phyloP scores from a whole-genome alignment of 2,329 filamentous ascomycete genomes.

The Clarireedia monteithiana region DNA sequence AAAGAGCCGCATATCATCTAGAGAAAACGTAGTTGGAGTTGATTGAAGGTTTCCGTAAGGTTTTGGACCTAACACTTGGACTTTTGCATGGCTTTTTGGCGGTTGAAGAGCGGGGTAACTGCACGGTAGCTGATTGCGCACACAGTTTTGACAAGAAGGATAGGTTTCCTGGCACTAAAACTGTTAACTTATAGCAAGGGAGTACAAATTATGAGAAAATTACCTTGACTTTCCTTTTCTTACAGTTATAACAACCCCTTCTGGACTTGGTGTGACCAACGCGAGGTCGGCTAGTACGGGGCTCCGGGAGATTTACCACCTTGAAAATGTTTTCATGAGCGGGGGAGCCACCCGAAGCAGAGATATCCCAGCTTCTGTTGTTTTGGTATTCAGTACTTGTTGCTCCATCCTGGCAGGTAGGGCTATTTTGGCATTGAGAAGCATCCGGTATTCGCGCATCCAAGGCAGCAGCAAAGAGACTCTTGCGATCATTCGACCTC shows the following conservation, averaged over 20 bases:
- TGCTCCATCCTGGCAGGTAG: not conserved
- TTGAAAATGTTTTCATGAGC: not conserved
- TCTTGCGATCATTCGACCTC: not conserved
- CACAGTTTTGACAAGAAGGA: not conserved
- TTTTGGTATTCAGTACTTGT: not conserved
- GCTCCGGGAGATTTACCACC: not conserved
- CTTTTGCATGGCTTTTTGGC: not conserved
- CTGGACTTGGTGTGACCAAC: slow-evolving; percentile 1
- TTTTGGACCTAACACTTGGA: not conserved
- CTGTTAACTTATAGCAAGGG: not conserved
- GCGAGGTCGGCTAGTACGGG: not conserved
- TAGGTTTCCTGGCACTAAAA: not conserved
- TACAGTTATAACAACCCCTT: slow-evolving; percentile 1
- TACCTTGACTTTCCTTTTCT: not conserved
- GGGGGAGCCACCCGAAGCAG: too few relatives aligned
- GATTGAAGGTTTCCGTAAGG: not conserved
- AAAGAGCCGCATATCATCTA: not conserved
- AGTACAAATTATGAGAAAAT: not conserved
- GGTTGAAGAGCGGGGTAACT: not conserved
- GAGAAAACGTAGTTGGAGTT: not conserved
- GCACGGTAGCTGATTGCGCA: not conserved
- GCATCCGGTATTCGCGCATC: not conserved
- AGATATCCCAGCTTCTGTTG: too few relatives aligned
- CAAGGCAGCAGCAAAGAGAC: not conserved
- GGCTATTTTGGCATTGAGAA: not conserved